Percentiles rank a stretch among this genome's conserved stretches.
These are phyloP conservation scores for Trametes cinnabarina DNA, from an alignment of 768 basidiomycete species.

Conservation along the genomic window DNA sequence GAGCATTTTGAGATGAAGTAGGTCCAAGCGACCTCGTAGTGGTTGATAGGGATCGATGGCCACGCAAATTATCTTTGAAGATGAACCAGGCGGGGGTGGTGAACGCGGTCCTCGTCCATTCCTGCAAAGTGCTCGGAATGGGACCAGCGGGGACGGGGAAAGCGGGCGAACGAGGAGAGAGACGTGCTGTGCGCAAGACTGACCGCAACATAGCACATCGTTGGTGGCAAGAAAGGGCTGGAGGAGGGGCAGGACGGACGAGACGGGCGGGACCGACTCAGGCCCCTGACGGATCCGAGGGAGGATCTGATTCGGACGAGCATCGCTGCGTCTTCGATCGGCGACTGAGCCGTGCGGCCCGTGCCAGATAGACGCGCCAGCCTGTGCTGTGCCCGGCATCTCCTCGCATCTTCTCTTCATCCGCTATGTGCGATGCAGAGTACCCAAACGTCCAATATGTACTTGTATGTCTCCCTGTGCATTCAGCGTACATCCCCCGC, in stretches of 20 bases:
- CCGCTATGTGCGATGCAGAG: no score
- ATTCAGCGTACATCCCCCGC: not conserved
- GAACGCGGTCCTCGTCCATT: slow-evolving; percentile 2
- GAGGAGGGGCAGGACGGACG: not conserved
- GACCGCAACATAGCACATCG: slow-evolving; percentile 57
- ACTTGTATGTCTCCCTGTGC: not conserved
- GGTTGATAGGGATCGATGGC: no score
- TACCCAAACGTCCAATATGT: not conserved
- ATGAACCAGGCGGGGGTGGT: slow-evolving; percentile 7
- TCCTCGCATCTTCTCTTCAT: not conserved
- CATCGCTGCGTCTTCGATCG: slow-evolving; percentile 7
- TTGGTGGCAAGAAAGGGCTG: slow-evolving; percentile 4
- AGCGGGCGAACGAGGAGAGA: slow-evolving; percentile 1
- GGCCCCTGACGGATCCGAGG: slow-evolving; percentile 3
- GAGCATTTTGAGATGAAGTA: not conserved
- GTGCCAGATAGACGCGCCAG: slow-evolving; percentile 15
- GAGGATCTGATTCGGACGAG: not conserved
- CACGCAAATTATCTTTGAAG: not conserved
- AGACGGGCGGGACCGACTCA: not conserved
- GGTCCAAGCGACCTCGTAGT: not conserved
- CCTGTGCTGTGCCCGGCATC: slow-evolving; percentile 12
- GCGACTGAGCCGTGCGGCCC: slow-evolving; percentile 2
- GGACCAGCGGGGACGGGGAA: not conserved
- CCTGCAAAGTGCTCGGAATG: slow-evolving; percentile 15
- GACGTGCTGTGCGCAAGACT: slow-evolving; percentile 33